phyloP scores from a whole-genome alignment of 495 filamentous ascomycete genomes.

The Apodospora peruviana region DNA sequence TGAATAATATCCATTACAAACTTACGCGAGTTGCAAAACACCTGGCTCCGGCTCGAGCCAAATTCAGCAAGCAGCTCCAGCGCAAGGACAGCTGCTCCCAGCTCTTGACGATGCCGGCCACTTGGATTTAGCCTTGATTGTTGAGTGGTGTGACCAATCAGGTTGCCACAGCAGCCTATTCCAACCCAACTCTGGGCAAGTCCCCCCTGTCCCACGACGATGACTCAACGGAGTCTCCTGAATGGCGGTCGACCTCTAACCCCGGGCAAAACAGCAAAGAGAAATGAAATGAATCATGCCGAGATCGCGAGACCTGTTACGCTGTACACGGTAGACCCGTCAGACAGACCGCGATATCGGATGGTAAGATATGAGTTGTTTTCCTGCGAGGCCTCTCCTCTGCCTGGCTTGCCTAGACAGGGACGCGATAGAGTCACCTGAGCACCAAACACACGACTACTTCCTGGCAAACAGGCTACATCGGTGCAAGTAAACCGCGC shows the following conservation, averaged over 20 bases:
- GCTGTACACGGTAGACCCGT: background rate
- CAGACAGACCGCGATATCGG: background rate
- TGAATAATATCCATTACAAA: too few species aligned
- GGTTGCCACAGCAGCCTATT: background rate
- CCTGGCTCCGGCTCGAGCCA: too few species aligned
- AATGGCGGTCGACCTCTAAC: too few species aligned
- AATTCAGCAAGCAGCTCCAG: too few species aligned
- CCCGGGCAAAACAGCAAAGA: background rate
- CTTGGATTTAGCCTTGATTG: slow-evolving; percentile 3
- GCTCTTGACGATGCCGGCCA: slow-evolving; percentile 1
- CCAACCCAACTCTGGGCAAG: slow-evolving; percentile 1
- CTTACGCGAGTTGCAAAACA: too few species aligned
- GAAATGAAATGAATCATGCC: background rate
- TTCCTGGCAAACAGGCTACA: too few species aligned
- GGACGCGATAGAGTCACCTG: too few species aligned
- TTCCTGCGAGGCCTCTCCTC: background rate
- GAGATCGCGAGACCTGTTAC: background rate
- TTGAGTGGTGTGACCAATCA: slow-evolving; percentile 1
- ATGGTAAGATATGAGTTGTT: background rate
- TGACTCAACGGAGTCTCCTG: slow-evolving; percentile 5
- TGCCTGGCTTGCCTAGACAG: too few species aligned
- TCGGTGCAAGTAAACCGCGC: too few species aligned
- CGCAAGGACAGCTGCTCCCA: too few species aligned
- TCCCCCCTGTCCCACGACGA: slow-evolving; percentile 1
- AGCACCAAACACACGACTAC: too few species aligned